Conservation (phyloP, 768 basidiomycete genomes). For the Rhodotorula graminis region DNA sequence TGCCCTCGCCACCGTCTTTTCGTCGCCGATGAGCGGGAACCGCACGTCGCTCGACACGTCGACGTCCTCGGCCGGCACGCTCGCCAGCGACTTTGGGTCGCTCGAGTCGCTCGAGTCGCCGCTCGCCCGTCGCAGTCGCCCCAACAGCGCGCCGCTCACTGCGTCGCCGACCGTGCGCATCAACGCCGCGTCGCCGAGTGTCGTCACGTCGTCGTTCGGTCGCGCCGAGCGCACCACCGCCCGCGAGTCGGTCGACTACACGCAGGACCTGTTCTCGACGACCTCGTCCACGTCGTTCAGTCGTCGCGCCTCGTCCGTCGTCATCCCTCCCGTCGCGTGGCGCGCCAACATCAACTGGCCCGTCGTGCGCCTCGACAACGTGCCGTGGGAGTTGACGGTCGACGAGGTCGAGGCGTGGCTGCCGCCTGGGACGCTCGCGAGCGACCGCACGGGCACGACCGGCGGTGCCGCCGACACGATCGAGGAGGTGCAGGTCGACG, state of each 20-base stretch:
- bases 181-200: too few relatives aligned
- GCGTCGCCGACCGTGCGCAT: too few relatives aligned
- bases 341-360: conserved; percentile 22
- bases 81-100: neutral
- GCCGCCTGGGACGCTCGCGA: conserved; percentile 12
- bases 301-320: neutral
- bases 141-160: neutral
- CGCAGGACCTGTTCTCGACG: neutral
- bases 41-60: too few relatives aligned
- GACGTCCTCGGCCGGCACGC: too few relatives aligned
- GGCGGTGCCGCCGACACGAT: neutral
- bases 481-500: neutral
- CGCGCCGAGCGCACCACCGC: too few relatives aligned
- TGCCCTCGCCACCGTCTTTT: conserved; percentile 13
- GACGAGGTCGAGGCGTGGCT: conserved; percentile 33
- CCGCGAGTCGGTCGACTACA: too few relatives aligned
- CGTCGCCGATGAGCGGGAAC: neutral
- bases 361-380: conserved; percentile 38
- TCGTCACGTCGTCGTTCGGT: too few relatives aligned
- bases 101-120: neutral
- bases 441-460: neutral
- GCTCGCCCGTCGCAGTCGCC: neutral
- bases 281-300: neutral
- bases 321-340: neutral
- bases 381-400: conserved; percentile 29